Evolutionary conservation across 805 yeast species (phyloP).

Genomic region (Kodamaea hsintzibuensis): DNA sequence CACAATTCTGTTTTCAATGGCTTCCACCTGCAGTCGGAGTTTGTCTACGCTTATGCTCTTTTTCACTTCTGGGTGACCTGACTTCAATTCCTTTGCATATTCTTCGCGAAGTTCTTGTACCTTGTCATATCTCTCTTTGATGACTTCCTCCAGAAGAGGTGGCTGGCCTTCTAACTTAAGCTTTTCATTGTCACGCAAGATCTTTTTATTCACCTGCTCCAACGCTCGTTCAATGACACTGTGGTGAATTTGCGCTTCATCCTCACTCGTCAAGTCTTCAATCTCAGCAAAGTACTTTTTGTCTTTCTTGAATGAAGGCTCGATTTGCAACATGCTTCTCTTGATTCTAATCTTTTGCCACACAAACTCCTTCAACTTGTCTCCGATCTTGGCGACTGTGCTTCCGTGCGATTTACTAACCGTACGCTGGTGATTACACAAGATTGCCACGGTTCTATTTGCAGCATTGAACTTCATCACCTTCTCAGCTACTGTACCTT

Average conservation of each 20-base stretch:
- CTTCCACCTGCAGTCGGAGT: constrained; percentile 67
- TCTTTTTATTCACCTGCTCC: constrained; percentile 64
- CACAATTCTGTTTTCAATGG: constrained; percentile 67
- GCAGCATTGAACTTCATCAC: constrained; percentile 91
- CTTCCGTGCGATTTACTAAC: constrained; percentile 83
- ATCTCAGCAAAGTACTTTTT: constrained; percentile 66
- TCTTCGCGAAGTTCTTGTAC: constrained; percentile 52
- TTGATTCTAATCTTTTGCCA: constrained; percentile 83
- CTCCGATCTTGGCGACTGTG: constrained; percentile 76
- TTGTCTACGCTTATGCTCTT: constrained; percentile 61
- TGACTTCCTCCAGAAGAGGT: constrained; percentile 52
- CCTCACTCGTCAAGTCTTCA: constrained; percentile 65
- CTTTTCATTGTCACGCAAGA: constrained; percentile 77
- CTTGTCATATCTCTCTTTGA: constrained; percentile 58
- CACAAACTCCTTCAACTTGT: constrained; percentile 71
- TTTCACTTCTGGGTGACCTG: constrained; percentile 59
- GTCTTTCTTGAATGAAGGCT: constrained; percentile 53
- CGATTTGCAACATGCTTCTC: constrained; percentile 67
- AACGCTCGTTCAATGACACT: constrained; percentile 63
- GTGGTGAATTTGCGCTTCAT: constrained; percentile 57
- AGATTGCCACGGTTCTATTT: constrained; percentile 89
- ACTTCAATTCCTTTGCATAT: constrained; percentile 57
- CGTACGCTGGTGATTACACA: constrained; percentile 96
- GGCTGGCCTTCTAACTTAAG: constrained; percentile 57
- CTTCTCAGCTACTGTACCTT: constrained; percentile 85